Conservation (phyloP, 495 filamentous ascomycete genomes). For the Penicillium dipodomyicola region DNA sequence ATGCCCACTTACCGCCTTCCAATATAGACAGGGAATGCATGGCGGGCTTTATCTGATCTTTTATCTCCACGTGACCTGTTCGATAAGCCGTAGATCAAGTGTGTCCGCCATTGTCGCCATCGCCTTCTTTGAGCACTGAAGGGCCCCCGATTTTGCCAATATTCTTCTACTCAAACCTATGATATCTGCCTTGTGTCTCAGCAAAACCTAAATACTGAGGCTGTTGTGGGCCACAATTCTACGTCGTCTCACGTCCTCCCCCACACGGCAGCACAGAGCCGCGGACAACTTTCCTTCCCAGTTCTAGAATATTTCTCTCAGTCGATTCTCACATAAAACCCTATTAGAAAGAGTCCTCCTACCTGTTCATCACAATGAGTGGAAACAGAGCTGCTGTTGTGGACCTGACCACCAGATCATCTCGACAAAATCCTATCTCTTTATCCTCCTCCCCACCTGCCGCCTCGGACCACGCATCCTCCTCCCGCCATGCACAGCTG, state of each 20-base stretch:
- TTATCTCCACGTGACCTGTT: background rate
- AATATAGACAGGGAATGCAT: background rate
- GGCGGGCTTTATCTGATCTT: background rate
- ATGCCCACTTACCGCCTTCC: background rate
- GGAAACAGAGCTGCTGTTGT: background rate
- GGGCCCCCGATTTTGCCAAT: background rate
- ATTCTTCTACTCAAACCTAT: background rate
- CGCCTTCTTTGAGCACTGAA: background rate
- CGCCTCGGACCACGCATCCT: background rate
- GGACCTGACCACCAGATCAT: conserved; percentile 1
- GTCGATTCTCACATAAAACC: background rate
- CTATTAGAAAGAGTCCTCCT: background rate
- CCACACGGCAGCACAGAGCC: background rate
- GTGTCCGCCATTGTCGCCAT: background rate
- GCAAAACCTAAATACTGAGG: background rate
- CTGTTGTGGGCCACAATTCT: background rate
- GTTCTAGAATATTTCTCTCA: background rate
- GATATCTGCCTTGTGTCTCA: background rate
- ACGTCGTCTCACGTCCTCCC: background rate
- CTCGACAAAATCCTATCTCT: background rate
- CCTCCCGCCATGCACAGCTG: background rate
- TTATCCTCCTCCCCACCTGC: conserved; percentile 2
- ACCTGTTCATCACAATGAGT: background rate
- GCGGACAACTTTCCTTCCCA: background rate
- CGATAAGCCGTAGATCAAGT: background rate